Conservation (phyloP, 768 basidiomycete species). For the Amanita rimosa region DNA sequence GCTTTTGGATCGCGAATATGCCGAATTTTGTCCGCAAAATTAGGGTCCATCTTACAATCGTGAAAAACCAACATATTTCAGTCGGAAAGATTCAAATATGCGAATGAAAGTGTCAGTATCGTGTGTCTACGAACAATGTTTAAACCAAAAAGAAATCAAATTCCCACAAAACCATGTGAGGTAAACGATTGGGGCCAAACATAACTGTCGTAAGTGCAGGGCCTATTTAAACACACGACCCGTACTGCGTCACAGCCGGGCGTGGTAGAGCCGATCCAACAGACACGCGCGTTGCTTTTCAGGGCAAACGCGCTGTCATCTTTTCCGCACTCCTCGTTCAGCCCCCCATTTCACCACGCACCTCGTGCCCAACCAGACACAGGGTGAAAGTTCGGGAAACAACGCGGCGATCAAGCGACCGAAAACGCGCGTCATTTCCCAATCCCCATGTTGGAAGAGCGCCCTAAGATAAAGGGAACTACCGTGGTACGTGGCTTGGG, state of each 20-base stretch:
- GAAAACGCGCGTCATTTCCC: conserved; percentile 71
- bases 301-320: conserved; percentile 25
- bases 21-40: conserved; percentile 79
- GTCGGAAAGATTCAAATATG: conserved; percentile 31
- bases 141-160: conserved; percentile 14
- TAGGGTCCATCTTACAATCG: conserved; percentile 64
- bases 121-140: conserved; percentile 26
- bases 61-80: conserved; percentile 12
- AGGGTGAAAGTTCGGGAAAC: conserved; percentile 47
- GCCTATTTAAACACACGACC: conserved; percentile 38
- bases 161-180: conserved; percentile 14
- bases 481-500: conserved; percentile 82
- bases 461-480: conserved; percentile 66
- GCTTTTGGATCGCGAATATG: conserved; percentile 79
- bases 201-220: conserved; percentile 52
- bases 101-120: conserved; percentile 57
- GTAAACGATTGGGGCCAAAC: conserved; percentile 48
- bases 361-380: conserved; percentile 76
- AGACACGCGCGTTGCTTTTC: conserved; percentile 19
- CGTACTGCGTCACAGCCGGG: conserved; percentile 64
- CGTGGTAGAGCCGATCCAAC: conserved; percentile 40
- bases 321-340: conserved; percentile 90
- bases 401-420: conserved; percentile 91
- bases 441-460: conserved; percentile 69
- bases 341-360: conserved; percentile 96